These are phyloP conservation scores for Colletotrichum sp. DNA, from an alignment of 2,329 filamentous ascomycete species.

Conservation along the genomic window DNA sequence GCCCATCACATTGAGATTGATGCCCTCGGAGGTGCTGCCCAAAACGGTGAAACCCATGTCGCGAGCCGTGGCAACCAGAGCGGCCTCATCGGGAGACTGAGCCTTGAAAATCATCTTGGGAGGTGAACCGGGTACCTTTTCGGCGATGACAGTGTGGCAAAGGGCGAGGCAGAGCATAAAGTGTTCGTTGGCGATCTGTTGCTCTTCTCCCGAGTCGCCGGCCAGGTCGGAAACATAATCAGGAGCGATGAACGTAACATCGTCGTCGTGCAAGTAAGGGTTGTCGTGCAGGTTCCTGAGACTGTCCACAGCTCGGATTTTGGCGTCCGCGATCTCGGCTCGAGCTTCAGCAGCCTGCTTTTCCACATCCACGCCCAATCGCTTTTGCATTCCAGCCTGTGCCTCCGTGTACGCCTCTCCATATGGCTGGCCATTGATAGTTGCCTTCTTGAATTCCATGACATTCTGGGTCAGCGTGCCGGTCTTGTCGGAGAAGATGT, in stretches of 20 bases:
- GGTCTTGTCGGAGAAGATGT: slow-evolving; percentile 97
- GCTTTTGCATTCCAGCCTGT: slow-evolving; percentile 93
- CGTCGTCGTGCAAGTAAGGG: slow-evolving; percentile 87
- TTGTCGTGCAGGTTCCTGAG: slow-evolving; percentile 85
- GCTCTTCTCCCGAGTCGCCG: slow-evolving; percentile 77
- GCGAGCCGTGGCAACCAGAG: slow-evolving; percentile 89
- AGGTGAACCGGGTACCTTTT: slow-evolving; percentile 86
- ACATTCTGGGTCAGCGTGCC: slow-evolving; percentile 90
- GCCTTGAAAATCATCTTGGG: slow-evolving; percentile 95
- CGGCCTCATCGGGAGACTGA: slow-evolving; percentile 95
- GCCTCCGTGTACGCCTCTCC: slow-evolving; percentile 98
- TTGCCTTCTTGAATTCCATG: slow-evolving; percentile 99
- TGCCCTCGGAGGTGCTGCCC: slow-evolving; percentile 78
- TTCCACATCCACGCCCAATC: slow-evolving; percentile 85
- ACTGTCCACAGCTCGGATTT: slow-evolving; percentile 72
- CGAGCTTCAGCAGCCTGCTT: slow-evolving; percentile 75
- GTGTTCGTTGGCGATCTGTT: slow-evolving; percentile 78
- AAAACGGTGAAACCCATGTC: slow-evolving; percentile 96
- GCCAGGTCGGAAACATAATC: slow-evolving; percentile 85
- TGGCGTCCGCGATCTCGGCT: slow-evolving; percentile 80
- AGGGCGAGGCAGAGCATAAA: slow-evolving; percentile 96
- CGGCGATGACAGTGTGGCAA: slow-evolving; percentile 96
- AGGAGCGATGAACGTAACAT: slow-evolving; percentile 90
- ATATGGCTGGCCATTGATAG: slow-evolving; percentile 94
- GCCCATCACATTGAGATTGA: slow-evolving; percentile 86